Evolutionary conservation across 257 asterid species (phyloP), one percentile per base, ranked within the genome.

Genomic region (Primulina eburnea): DNA sequence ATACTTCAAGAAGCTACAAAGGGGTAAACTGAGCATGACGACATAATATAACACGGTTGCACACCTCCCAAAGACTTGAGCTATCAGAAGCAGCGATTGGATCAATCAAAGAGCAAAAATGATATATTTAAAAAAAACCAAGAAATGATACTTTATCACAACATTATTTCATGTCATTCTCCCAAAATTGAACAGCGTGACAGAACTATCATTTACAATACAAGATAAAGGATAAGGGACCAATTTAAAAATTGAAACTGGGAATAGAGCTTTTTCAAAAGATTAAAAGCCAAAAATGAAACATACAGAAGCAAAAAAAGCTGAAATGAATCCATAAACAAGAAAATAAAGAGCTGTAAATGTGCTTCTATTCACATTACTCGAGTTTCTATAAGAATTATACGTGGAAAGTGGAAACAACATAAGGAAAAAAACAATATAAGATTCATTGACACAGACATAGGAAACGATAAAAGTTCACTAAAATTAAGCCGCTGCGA

Each of bases 71-170:
- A 38, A 29, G 52, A 21, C 69, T 17, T 26, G 9, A 40, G 50
- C 7, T 17, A 38, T 69, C 62, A 14, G 24, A 34, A 73, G 28
- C 60, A 38, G 12, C 34, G 61, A 34, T 35, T 43, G 65, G 69
- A 21, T 67, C 33, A 28, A 61, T 40, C 20, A 53, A 73, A 69
- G 52, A 43, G 57, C 7, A 21, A 62, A 40, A 47, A 64, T 59
- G 6, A 7, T 18, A 12, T 69, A 63, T 17, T 20, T 0, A 59
- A 59, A 32, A 9, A 62, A 21, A 21, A 32, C 62, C 59, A 17
- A 69, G 63, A 20, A 9, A 65, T 62, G 66, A 37, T 10, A 20
- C 5, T 7, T 68, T 40, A 17, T 16, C 50, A 3, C 4, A 40
- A 17, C 14, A 40, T 40, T 40, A 40, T 10, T 40, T 40, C 50